Evolutionary conservation across 306 rosid species (phyloP), one percentile per base, ranked within the genome.

Genomic region (Hippophae gyantsensis): DNA sequence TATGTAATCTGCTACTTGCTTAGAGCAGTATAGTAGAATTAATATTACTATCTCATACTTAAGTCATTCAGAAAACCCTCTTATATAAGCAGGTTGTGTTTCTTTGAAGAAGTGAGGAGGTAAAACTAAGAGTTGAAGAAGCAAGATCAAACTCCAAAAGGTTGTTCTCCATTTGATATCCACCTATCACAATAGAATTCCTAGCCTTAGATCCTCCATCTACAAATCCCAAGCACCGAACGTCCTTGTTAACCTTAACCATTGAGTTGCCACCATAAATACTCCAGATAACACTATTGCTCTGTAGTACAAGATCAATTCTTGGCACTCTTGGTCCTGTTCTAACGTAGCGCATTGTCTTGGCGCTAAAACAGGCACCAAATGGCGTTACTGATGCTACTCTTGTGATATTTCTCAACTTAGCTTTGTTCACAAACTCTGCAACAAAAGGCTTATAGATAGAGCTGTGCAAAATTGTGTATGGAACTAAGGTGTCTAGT

Each of bases 171-270:
- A 81, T 44, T 9, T 86, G 88, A 59, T 63, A 72, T 13, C 77
- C 85, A 25, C 95, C 86, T 12, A 87, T 78, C n/a, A 75, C 76
- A 26, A 84, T 76, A 0, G 86, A 67, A 53, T 79, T 73, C 64
- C 55, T 70, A 38, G 62, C 61, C n/a, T 47, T 42, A 6, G 12
- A 6, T 2, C 60, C 71, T 3, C 68, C 74, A 40, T 64, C 56
- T 14, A 79, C 74, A 72, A 79, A 72, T 53, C 64, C 81, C 54
- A 79, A 71, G 3, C 84, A 79, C 13, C 48, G 0, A 12, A 66
- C 74, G 14, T 63, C 58, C 8, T 69, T 41, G 47, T 6, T 11
- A 46, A 66, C 67, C 41, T 45, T 56, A 4, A 76, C 85, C 79
- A 48, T 48, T 10, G 13, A 48, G 13, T 48, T 48, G 7, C 6